Base-by-base conservation (phyloP, 352 stramenopile genomes). In the Aphanomyces astaci region DNA sequence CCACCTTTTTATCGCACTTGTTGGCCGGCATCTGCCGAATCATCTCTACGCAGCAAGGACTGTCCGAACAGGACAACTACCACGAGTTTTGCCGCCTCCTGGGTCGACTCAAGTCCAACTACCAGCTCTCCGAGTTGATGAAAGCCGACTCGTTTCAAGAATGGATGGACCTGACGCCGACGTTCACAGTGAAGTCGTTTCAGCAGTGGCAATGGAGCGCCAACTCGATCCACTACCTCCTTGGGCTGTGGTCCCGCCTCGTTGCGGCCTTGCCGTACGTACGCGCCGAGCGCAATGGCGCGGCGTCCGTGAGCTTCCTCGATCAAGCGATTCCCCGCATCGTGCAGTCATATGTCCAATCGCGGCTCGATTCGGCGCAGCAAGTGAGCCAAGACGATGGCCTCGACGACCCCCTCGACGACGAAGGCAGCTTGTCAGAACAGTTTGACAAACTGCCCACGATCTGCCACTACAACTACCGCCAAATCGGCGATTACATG, bases 11-110 rank as follows among this genome's bases (percentile, higher is more conserved):
- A 15, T 79, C 87, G 13, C 85, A 97, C 60, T 70, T 99, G 15
- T 87, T 99, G 45, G 82, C 83, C 33, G 96, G 93, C 4, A 98
- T 99, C 64, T 93, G 94, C 55, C 81, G 86, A 36, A 97, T 99
- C 56, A 79, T 99, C 31, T 82, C 82, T 40, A 95, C 95, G 45
- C 89, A 98, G 72, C 92, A 97, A 49, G 96, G 96, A n/a, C 83
- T 99, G 11, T 90, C 97, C n/a, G 92, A 99, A 71, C 91, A 98
- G 71, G 92, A 98, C 66, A 99, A 99, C 73, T 99, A 99, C 75
- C 97, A 99, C 82, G 89, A 98, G 73, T 99, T 99, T 75, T 99
- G 97, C 81, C 88, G 96, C 36, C 75, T 99, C 11, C 82, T 98
- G n/a, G 94, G 97, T 0, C 80, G 96, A 1, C 74, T 99, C 45